Percentiles rank a stretch among this genome's conserved stretches.
These are phyloP conservation scores for Saussurea involucrata DNA, from an alignment of 129 eudicot species.

Conservation along the genomic window DNA sequence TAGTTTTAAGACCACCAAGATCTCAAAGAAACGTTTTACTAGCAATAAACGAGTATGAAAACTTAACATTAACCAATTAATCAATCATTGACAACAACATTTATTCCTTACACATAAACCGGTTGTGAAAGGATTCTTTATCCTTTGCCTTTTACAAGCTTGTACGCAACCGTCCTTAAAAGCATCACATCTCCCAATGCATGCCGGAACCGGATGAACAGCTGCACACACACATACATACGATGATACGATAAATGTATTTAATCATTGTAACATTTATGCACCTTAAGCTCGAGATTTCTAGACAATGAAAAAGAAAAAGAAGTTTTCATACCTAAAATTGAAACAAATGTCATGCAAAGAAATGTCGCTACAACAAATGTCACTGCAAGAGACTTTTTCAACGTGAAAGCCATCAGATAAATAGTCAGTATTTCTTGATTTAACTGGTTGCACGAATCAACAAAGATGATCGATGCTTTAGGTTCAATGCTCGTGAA, in stretches of 20 bases:
- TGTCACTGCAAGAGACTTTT: background rate
- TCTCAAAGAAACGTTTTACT: too few species aligned
- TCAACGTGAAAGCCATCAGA: background rate
- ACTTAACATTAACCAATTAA: too few species aligned
- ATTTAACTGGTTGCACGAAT: too few species aligned
- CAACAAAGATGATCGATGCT: background rate
- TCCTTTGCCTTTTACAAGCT: background rate
- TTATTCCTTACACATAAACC: too few species aligned
- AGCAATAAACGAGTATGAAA: too few species aligned
- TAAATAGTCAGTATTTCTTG: background rate
- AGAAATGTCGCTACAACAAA: background rate
- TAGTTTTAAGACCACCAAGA: too few species aligned
- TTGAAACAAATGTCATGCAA: slow-evolving; percentile 5
- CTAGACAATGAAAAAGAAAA: background rate
- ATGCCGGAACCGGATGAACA: background rate
- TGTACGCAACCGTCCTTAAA: background rate
- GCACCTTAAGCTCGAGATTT: background rate
- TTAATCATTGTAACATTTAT: background rate
- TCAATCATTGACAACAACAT: too few species aligned
- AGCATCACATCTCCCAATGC: background rate
- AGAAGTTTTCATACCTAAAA: slow-evolving; percentile 1
- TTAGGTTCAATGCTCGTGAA: background rate
- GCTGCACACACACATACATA: background rate
- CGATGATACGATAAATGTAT: background rate
- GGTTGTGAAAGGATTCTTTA: too few species aligned